Percentiles rank a stretch among this genome's conserved stretches.
These are phyloP conservation scores for Pseudogymnoascus sp. DNA, from an alignment of 2,329 filamentous ascomycete species.

Conservation along the genomic window DNA sequence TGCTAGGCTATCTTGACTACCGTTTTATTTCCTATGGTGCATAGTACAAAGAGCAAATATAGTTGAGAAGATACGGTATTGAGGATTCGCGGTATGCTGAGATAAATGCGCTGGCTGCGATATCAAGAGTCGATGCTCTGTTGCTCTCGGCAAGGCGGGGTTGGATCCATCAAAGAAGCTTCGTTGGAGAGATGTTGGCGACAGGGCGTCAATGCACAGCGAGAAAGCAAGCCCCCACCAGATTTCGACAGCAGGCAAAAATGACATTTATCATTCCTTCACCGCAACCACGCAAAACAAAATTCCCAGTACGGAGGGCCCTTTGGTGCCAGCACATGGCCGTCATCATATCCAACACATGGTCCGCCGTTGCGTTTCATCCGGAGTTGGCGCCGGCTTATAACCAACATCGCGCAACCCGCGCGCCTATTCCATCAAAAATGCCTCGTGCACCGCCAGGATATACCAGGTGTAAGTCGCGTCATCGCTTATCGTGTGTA, in stretches of 20 bases:
- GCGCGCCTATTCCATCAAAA: not conserved
- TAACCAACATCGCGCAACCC: not conserved
- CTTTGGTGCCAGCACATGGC: not conserved
- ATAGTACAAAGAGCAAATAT: not conserved
- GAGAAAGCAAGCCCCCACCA: not conserved
- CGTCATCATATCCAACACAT: not conserved
- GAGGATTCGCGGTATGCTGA: not conserved
- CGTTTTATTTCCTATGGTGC: not conserved
- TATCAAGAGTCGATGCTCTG: not conserved
- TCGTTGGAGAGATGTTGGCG: not conserved
- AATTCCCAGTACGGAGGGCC: not conserved
- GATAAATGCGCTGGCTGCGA: not conserved
- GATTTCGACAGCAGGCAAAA: not conserved
- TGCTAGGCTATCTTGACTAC: not conserved
- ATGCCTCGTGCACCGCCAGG: not conserved
- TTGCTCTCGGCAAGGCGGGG: not conserved
- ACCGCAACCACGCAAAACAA: not conserved
- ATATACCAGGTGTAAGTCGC: not conserved
- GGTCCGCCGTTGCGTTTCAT: not conserved
- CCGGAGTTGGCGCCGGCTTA: not conserved
- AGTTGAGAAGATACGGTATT: not conserved
- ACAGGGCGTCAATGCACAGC: not conserved
- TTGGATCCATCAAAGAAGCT: not conserved
- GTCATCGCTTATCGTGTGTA: not conserved
- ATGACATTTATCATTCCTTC: not conserved